Evolutionary conservation across 129 eudicot genomes (phyloP), one percentile per base, ranked within the genome.

Genomic region (Gnaphalium uliginosum): DNA sequence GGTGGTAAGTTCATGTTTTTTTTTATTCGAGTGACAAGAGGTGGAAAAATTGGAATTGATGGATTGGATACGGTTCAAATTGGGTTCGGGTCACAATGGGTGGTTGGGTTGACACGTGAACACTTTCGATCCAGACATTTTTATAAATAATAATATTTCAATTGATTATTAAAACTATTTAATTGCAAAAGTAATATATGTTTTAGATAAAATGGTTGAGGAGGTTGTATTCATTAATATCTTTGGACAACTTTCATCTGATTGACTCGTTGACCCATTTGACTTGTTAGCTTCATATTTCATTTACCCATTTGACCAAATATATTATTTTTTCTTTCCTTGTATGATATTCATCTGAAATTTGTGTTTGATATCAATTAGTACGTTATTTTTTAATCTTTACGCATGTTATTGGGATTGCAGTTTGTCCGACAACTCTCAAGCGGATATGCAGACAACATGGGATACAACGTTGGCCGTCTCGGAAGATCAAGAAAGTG

Each of bases 401-500:
- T 25, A 72, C 24, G 56, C 1, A 23, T 51, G 48, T 66, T 65
- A 35, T 69, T 81, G 58, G 39, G 30, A 69, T 57, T 83, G 75
- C 92, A 94, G 99, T 94, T 77, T 94, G 99, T 74, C 99, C 97
- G 6, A 94, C 99, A 18, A 94, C 99, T 15, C 76, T 94, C 78
- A 94, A 94, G 86, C 83, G 99, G 78, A 91, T 94, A 78, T 94
- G 99, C 79, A 87, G 99, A 82, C 96, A 89, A 59, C 92, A 94
- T 5, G 97, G 99, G 21, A 94, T 94, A 59, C 86, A 81, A 39
- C 93, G 99, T 17, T 94, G 99, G 99, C 99, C 99, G 3, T 94
- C 98, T 62, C 85, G 98, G 54, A 94, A 90, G 81, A 94, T 94
- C 82, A 94, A 94, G 83, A 94, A 94, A 81, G 99, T 94, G n/a